phyloP scores from a whole-genome alignment of 306 rosid genomes.

The Medicago lupulina region DNA sequence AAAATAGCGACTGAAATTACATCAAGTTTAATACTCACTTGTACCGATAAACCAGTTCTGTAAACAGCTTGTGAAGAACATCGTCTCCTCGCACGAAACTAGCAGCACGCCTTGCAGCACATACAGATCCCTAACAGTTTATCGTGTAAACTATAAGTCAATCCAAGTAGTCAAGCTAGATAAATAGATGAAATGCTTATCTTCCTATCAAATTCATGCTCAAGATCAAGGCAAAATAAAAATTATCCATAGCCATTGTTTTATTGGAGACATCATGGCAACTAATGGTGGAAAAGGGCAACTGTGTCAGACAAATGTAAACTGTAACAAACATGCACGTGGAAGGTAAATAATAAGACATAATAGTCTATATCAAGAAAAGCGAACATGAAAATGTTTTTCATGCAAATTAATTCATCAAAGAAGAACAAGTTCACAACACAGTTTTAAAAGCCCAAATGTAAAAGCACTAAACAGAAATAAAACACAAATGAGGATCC shows the following conservation, averaged over 20 bases:
- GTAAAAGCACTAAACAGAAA: neutral
- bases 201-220: neutral
- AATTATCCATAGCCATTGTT: neutral
- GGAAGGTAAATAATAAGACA: constrained; percentile 11
- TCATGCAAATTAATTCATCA: constrained; percentile 1
- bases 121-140: constrained; percentile 66
- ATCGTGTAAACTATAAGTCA: neutral
- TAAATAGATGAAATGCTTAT: neutral
- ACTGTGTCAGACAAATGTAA: constrained; percentile 10
- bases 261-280: neutral
- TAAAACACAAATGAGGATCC: constrained; percentile 13
- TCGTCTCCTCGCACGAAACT: constrained; percentile 92
- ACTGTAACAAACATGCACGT: constrained; percentile 7
- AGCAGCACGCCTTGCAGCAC: constrained; percentile 85
- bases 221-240: constrained; percentile 2
- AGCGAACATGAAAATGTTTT: neutral
- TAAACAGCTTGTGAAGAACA: constrained; percentile 88
- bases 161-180: constrained; percentile 25
- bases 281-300: neutral
- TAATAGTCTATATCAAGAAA: neutral
- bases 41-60: constrained; percentile 91
- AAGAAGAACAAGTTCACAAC: constrained; percentile 2
- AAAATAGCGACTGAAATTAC: constrained; percentile 14
- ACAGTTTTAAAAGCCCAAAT: neutral
- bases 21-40: constrained; percentile 54